Evolutionary conservation across 2,329 filamentous ascomycete species (phyloP).

Genomic region (Aspergillus glaucus): DNA sequence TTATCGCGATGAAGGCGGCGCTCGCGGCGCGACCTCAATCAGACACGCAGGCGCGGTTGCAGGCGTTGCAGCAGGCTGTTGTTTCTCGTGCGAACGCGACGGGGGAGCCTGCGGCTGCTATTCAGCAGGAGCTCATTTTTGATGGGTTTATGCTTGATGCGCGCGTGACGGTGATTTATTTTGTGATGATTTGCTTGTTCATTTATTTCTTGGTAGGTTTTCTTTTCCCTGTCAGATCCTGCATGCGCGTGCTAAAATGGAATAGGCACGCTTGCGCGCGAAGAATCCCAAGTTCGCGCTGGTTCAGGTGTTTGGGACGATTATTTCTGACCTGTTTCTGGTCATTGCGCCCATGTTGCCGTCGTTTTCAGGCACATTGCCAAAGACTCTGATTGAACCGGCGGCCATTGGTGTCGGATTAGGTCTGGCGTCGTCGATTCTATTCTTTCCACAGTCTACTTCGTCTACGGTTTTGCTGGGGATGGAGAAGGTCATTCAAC

Average conservation of each 20-base stretch:
- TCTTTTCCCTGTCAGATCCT: background rate
- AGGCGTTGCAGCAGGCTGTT: conserved; percentile 28
- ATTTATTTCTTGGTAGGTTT: conserved; percentile 36
- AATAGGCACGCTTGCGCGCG: conserved; percentile 39
- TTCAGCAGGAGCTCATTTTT: conserved; percentile 35
- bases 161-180: conserved; percentile 36
- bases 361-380: conserved; percentile 35
- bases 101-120: conserved; percentile 19
- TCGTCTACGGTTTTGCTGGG: conserved; percentile 38
- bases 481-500: conserved; percentile 24
- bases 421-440: conserved; percentile 38
- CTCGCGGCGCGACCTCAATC: conserved; percentile 36
- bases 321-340: conserved; percentile 43
- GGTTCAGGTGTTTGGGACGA: conserved; percentile 43
- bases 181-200: conserved; percentile 38
- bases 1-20: conserved; percentile 46
- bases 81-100: conserved; percentile 28
- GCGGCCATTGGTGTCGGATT: conserved; percentile 43
- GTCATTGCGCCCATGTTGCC: conserved; percentile 40
- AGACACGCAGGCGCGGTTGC: conserved; percentile 31
- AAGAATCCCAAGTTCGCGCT: conserved; percentile 43
- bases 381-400: conserved; percentile 39
- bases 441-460: conserved; percentile 48
- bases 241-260: background rate
- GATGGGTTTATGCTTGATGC: conserved; percentile 45